Evolutionary conservation across 1,139 yeast genomes (phyloP).

Genomic region (Hansenula lynferdii): DNA sequence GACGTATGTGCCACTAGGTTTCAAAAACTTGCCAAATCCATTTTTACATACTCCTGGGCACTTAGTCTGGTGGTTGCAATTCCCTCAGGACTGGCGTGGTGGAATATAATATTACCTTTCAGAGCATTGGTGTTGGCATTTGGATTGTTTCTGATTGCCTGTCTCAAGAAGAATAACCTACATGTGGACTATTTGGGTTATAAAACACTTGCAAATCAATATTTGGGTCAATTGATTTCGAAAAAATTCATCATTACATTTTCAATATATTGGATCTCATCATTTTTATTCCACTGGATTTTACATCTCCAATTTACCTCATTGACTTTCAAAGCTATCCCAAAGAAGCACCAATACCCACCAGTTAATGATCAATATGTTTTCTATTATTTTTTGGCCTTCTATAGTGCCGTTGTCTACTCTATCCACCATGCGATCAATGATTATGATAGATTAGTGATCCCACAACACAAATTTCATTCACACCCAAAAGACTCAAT

Average conservation of each 20-base stretch:
- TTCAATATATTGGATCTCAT: conserved; percentile 36
- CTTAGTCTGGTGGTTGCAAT: conserved; percentile 26
- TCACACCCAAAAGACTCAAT: conserved; percentile 32
- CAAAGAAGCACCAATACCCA: conserved; percentile 47
- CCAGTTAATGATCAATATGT: conserved; percentile 59
- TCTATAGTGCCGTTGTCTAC: conserved; percentile 42
- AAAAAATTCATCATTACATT: conserved; percentile 33
- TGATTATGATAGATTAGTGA: conserved; percentile 57
- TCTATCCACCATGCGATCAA: conserved; percentile 47
- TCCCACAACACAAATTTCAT: conserved; percentile 34
- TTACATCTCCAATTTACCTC: conserved; percentile 26
- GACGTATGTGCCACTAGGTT: conserved; percentile 34
- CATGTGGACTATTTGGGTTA: conserved; percentile 48
- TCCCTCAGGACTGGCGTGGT: conserved; percentile 23
- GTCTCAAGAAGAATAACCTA: conserved; percentile 43
- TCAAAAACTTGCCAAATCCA: conserved; percentile 32
- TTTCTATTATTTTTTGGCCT: conserved; percentile 41
- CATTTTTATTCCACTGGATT: conserved; percentile 31
- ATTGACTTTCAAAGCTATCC: conserved; percentile 25
- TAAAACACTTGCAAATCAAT: conserved; percentile 44
- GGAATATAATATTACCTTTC: conserved; percentile 16
- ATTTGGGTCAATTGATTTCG: conserved; percentile 42
- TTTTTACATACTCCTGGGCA: conserved; percentile 28
- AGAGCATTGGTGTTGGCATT: conserved; percentile 17
- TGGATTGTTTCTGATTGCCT: conserved; percentile 38